These are phyloP conservation scores for Hypoxylon crocopeplum DNA, from an alignment of 495 filamentous ascomycete species.

Conservation along the genomic window DNA sequence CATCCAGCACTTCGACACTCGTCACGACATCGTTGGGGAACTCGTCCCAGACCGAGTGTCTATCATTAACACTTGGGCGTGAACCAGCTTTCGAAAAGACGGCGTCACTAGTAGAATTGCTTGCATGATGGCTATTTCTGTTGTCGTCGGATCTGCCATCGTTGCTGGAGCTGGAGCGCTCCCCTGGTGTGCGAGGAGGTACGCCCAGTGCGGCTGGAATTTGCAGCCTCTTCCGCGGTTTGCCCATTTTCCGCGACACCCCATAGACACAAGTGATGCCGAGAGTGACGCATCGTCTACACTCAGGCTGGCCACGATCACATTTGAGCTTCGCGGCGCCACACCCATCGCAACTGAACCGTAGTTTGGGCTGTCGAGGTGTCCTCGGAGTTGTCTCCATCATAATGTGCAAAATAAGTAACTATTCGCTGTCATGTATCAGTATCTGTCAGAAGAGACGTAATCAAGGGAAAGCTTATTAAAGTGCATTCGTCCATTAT, in stretches of 20 bases:
- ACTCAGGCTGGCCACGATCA: conserved; percentile 46
- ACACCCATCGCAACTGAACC: conserved; percentile 49
- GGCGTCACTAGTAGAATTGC: neutral
- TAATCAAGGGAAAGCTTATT: neutral
- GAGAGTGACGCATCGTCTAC: conserved; percentile 45
- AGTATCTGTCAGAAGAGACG: neutral
- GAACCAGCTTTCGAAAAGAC: neutral
- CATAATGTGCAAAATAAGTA: too few relatives aligned
- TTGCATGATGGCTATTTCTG: neutral
- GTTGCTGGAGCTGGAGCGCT: neutral
- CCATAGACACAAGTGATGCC: conserved; percentile 49
- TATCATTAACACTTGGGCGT: neutral
- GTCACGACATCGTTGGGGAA: neutral
- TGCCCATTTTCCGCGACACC: conserved; percentile 40
- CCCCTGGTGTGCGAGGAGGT: neutral
- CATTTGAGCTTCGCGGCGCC: conserved; percentile 50
- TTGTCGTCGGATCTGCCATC: neutral
- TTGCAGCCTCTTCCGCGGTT: conserved; percentile 11
- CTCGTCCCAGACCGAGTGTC: neutral
- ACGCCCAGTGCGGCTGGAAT: neutral
- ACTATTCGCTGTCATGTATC: too few relatives aligned
- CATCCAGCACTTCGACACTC: neutral
- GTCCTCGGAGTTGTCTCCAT: too few relatives aligned
- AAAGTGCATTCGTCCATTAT: neutral
- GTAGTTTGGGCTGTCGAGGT: conserved; percentile 36